Percentiles rank a stretch among this genome's conserved stretches.
Evolutionary conservation across 352 stramenopile species (phyloP).

Genomic region (Phytopythium boreale): DNA sequence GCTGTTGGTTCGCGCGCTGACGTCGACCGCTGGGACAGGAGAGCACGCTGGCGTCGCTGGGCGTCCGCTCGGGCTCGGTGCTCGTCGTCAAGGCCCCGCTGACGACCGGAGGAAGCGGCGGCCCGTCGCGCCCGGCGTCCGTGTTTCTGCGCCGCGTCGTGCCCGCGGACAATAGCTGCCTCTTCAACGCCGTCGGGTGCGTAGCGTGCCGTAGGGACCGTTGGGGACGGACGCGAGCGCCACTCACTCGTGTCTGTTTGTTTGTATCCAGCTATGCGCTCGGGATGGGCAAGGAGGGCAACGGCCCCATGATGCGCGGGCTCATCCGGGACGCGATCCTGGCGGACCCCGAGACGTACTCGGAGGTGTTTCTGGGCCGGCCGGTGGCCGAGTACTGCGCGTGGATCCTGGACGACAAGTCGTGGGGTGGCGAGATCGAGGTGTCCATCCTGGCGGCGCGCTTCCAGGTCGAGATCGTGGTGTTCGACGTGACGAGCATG

Average conservation of each 20-base stretch:
- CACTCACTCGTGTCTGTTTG: not conserved
- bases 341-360: constrained; percentile 52
- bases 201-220: too few relatives aligned
- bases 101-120: constrained; percentile 7
- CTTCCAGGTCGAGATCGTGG: constrained; percentile 80
- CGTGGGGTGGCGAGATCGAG: constrained; percentile 87
- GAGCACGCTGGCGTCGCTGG: constrained; percentile 44
- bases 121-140: constrained; percentile 21
- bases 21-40: constrained; percentile 19
- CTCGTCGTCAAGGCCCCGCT: constrained; percentile 68
- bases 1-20: not conserved
- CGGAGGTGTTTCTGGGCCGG: constrained; percentile 74
- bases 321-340: constrained; percentile 78
- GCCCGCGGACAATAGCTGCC: constrained; percentile 82
- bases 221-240: too few relatives aligned
- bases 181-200: constrained; percentile 86
- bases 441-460: constrained; percentile 77
- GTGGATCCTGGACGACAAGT: constrained; percentile 82
- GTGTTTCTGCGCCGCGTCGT: constrained; percentile 75
- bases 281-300: constrained; percentile 53
- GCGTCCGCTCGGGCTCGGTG: constrained; percentile 62
- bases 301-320: constrained; percentile 56
- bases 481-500: constrained; percentile 87
- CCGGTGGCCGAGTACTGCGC: constrained; percentile 79
- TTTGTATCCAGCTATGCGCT: constrained; percentile 47